Evolutionary conservation across 257 asterid genomes (phyloP), one percentile per base, ranked within the genome.

Genomic region (Mitragyna speciosa): DNA sequence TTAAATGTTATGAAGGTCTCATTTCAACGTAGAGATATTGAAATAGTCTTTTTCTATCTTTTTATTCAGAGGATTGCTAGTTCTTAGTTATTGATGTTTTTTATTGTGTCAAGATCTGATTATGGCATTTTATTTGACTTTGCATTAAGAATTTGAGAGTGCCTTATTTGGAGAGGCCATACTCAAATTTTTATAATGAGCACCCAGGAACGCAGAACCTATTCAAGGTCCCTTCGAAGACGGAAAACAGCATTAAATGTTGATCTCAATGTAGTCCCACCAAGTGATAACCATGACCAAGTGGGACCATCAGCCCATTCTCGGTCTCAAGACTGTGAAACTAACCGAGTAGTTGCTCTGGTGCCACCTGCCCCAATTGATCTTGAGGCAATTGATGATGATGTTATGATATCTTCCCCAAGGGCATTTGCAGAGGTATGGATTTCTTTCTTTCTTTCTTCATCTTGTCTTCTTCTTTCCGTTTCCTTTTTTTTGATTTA

Each of bases 381-480:
- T 78, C 76, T 88, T 76, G 91, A 84, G 66, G 88, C 84, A 56
- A 59, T 80, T 70, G 91, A 88, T 76, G 91, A 88, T 79, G 91
- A 86, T 80, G 89, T 85, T 20, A 81, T 87, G 75, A 84, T 86
- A 80, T 86, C 85, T 33, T 82, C 89, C n/a, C 88, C 88, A 5
- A 76, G 89, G 71, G 86, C 82, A 33, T 81, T 86, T 82, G 89
- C 90, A 45, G 85, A 82, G 77, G 88, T 80, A 81, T 49, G 84
- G 26, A 28, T 12, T 85, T 56, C 66, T 70, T 49, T 66, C 41
- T 39, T 65, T 43, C 26, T 7, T 51, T 41, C 68, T 77, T 76
- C 72, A 73, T 71, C 48, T 36, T 22, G 20, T 74, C 51, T 56
- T 54, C 14, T 26, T 49, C 19, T 24, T 52, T 20, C 75, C 65